phyloP scores from a whole-genome alignment of 2,329 filamentous ascomycete genomes.

The Penicillium sp. region DNA sequence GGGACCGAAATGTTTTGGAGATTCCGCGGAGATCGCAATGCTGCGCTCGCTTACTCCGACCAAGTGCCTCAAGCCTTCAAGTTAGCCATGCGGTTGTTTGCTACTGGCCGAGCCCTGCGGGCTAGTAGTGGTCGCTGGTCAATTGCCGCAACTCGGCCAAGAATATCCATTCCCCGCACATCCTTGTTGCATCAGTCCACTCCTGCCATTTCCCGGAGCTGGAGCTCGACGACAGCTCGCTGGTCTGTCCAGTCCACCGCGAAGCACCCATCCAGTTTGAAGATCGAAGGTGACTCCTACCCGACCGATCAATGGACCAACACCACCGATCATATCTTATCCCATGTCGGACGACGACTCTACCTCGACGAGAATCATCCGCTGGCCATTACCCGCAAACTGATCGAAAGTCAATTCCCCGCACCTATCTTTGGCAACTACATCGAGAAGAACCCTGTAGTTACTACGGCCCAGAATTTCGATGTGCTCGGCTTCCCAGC shows the following conservation, averaged over 20 bases:
- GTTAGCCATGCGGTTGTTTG: constrained; percentile 42
- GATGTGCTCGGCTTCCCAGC: constrained; percentile 91
- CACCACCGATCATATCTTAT: constrained; percentile 73
- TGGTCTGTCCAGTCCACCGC: constrained; percentile 12
- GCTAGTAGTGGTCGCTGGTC: constrained; percentile 40
- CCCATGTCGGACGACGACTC: constrained; percentile 75
- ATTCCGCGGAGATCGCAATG: constrained; percentile 10
- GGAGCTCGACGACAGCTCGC: constrained; percentile 40
- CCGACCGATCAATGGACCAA: constrained; percentile 83
- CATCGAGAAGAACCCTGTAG: constrained; percentile 79
- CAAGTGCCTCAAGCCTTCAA: neutral
- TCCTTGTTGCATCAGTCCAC: constrained; percentile 20
- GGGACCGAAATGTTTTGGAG: constrained; percentile 26
- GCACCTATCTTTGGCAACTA: constrained; percentile 73
- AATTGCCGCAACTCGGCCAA: constrained; percentile 29
- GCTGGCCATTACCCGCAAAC: constrained; percentile 83
- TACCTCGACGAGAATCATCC: constrained; percentile 92
- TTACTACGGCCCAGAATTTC: constrained; percentile 86
- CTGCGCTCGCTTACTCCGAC: too few species aligned
- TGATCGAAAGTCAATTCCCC: constrained; percentile 90
- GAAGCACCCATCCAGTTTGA: constrained; percentile 38
- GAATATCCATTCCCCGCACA: constrained; percentile 26
- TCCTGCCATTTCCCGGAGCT: constrained; percentile 26
- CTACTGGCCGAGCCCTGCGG: constrained; percentile 45
- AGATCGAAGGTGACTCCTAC: constrained; percentile 68